Evolutionary conservation across 2,329 filamentous ascomycete genomes (phyloP), one percentile per base, ranked within the genome.

Genomic region (Aspergillus pseudotamarii): DNA sequence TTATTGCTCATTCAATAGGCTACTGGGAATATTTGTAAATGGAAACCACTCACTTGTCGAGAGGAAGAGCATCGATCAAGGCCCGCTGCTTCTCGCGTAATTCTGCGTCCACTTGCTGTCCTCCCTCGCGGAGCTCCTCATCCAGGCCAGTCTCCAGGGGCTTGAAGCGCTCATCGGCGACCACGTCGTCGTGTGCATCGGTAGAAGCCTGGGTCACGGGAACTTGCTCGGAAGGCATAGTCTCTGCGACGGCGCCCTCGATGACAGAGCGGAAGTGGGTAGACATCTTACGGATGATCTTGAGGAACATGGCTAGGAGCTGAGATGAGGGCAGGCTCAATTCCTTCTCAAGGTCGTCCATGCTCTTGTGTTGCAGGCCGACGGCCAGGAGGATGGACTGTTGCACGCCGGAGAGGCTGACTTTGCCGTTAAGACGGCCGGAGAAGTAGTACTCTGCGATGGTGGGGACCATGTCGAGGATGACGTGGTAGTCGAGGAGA

Each of bases 401-500:
- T 76, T 99, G 94, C 1, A 97, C 85, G n/a, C 90, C 90, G 5
- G 87, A 91, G 59, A 99, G 84, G 60, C 86, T 89, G 69, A 97
- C 84, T 57, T 83, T 83, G 41, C 81, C 78, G 71, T 85, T 88
- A 21, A 98, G 82, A 11, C 89, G 88, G 55, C 92, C 91, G 0
- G 88, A 89, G 79, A 99, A 99, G 82, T 94, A 97, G 30, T 96
- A 86, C 28, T 85, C 84, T 1, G 95, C 90, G 66, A 99, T 88
- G 1, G 85, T 86, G 0, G 95, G 95, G 61, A 99, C 85, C 73
- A 99, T 87, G 75, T 99, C 96, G 32, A 98, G 86, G 60, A 99
- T 95, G 70, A 97, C 94, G 74, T 97, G 96, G 82, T 98, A 97
- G 79, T 99, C 96, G 48, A 99, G 88, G 85, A 97, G 91, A 79